Conservation (phyloP, 2,329 filamentous ascomycete genomes). For the Fusarium decemcellulare region DNA sequence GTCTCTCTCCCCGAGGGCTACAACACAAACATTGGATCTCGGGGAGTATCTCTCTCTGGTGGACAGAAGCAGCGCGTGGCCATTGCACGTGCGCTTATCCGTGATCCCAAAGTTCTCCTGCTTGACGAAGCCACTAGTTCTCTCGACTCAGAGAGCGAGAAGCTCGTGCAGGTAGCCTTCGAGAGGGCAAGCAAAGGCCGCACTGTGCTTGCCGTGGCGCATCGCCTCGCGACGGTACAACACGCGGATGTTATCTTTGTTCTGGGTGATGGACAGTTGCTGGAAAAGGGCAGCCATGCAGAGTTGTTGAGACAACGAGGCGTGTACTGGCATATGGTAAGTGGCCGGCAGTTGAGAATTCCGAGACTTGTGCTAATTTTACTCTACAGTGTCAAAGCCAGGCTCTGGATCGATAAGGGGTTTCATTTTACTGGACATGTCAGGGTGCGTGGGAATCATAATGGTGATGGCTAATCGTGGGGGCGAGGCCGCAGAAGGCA, state of each 20-base stretch:
- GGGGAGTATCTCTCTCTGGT: slow-evolving; percentile 77
- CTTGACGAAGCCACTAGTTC: slow-evolving; percentile 82
- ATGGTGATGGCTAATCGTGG: too few species aligned
- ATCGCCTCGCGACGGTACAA: slow-evolving; percentile 82
- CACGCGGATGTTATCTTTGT: slow-evolving; percentile 87
- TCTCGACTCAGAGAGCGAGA: slow-evolving; percentile 74
- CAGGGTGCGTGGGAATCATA: too few species aligned
- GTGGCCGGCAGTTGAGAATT: slow-evolving; percentile 39
- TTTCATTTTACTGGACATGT: neutral
- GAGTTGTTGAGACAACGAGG: slow-evolving; percentile 67
- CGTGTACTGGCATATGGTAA: slow-evolving; percentile 72
- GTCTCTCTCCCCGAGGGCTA: slow-evolving; percentile 77
- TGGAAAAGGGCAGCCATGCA: slow-evolving; percentile 67
- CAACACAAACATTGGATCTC: slow-evolving; percentile 76
- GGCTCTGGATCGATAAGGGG: slow-evolving; percentile 65
- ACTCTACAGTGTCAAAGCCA: slow-evolving; percentile 69
- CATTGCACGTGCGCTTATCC: slow-evolving; percentile 78
- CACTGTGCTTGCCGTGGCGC: slow-evolving; percentile 83
- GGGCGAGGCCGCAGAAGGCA: too few species aligned
- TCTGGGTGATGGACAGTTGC: slow-evolving; percentile 73
- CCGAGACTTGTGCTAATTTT: slow-evolving; percentile 38
- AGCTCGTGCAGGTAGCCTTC: slow-evolving; percentile 76
- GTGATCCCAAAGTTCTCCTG: slow-evolving; percentile 75
- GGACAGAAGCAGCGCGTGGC: slow-evolving; percentile 80
- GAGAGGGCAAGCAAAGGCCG: slow-evolving; percentile 72